phyloP scores from a whole-genome alignment of 2,329 filamentous ascomycete genomes.

The Trichoderma aggressivum region DNA sequence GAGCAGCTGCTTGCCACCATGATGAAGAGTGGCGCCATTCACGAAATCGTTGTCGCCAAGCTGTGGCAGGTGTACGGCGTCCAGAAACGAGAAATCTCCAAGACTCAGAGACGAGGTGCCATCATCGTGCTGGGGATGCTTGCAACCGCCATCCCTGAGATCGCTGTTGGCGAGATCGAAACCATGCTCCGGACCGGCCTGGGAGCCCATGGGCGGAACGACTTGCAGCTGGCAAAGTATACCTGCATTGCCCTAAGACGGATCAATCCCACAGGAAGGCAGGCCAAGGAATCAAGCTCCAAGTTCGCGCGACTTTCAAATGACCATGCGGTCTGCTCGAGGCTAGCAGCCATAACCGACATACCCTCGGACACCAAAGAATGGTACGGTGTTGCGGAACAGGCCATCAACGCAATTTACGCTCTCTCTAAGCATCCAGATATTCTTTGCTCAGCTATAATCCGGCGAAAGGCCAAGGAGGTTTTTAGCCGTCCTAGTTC shows the following conservation, averaged over 20 bases:
- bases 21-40: constrained; percentile 90
- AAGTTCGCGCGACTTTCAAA: constrained; percentile 80
- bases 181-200: constrained; percentile 88
- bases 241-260: constrained; percentile 90
- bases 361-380: constrained; percentile 87
- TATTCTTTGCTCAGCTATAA: constrained; percentile 83
- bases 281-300: constrained; percentile 67
- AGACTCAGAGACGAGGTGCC: constrained; percentile 81
- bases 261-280: constrained; percentile 81
- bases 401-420: constrained; percentile 94
- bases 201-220: constrained; percentile 72
- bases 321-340: constrained; percentile 81
- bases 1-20: constrained; percentile 95
- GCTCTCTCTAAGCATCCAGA: constrained; percentile 91
- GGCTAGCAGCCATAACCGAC: constrained; percentile 80
- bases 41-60: constrained; percentile 82
- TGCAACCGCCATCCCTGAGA: constrained; percentile 84
- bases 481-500: constrained; percentile 61
- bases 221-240: constrained; percentile 87
- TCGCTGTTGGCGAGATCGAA: constrained; percentile 93
- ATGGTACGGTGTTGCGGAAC: constrained; percentile 94
- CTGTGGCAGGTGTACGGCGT: constrained; percentile 97
- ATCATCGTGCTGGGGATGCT: constrained; percentile 98
- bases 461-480: constrained; percentile 78
- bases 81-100: constrained; percentile 88